phyloP scores from a whole-genome alignment of 805 yeast species.

The Myxozyma mucilagina region DNA sequence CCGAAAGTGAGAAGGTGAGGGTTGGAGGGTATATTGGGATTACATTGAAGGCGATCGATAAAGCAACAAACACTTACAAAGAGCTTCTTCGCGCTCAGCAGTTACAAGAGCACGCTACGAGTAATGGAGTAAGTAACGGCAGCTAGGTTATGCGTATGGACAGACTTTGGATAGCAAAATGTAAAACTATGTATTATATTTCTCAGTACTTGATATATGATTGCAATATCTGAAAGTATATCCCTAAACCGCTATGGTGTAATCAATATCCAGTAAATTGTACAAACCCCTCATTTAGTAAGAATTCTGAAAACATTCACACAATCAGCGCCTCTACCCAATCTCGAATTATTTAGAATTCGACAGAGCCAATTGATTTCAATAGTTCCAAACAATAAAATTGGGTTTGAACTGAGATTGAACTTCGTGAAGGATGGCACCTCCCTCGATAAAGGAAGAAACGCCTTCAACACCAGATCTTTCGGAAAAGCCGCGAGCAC shows the following conservation, averaged over 20 bases:
- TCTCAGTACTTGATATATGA: no score
- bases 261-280: neutral
- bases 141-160: neutral
- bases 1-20: slow-evolving; percentile 25
- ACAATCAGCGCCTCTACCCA: no score
- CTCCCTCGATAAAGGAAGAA: slow-evolving; percentile 17
- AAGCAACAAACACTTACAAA: slow-evolving; percentile 7
- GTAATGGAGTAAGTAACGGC: neutral
- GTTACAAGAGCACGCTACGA: neutral
- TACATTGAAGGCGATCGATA: slow-evolving; percentile 17
- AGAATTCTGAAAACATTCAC: neutral
- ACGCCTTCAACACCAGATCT: neutral
- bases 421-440: neutral
- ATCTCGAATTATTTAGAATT: neutral
- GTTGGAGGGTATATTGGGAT: slow-evolving; percentile 11
- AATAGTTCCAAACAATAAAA: no score
- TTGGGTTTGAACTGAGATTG: no score
- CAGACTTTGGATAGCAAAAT: neutral
- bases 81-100: slow-evolving; percentile 13
- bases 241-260: neutral
- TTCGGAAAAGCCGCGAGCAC: slow-evolving; percentile 22
- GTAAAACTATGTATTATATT: neutral
- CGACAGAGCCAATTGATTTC: neutral
- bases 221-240: neutral
- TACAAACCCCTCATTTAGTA: neutral